Conservation (phyloP, 192 early-diverging fungal species). For the Mortierella alpina region DNA sequence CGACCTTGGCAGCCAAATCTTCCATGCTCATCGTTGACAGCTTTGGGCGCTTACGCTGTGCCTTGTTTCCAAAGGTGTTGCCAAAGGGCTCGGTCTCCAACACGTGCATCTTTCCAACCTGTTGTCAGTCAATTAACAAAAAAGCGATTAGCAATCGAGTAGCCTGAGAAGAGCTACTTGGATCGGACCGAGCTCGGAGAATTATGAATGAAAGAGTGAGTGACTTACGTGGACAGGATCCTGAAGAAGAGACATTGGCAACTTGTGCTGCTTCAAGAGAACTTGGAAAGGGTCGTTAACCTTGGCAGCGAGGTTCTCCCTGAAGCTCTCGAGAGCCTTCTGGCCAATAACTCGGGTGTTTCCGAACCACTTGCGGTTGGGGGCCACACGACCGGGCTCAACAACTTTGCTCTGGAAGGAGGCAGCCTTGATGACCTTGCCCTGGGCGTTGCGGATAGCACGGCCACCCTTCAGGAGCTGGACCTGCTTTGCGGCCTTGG, state of each 20-base stretch:
- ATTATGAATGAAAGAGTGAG: background rate
- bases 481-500: constrained; percentile 90
- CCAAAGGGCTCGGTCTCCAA: constrained; percentile 94
- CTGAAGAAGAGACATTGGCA: constrained; percentile 93
- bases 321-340: constrained; percentile 92
- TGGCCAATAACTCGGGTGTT: constrained; percentile 98
- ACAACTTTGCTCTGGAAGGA: constrained; percentile 86
- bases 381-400: constrained; percentile 84
- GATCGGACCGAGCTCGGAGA: background rate
- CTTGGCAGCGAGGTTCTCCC: constrained; percentile 87
- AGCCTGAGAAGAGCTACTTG: background rate
- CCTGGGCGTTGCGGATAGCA: constrained; percentile 84
- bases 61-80: constrained; percentile 94
- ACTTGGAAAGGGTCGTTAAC: constrained; percentile 97
- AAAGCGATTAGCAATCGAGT: background rate
- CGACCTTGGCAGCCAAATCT: constrained; percentile 79
- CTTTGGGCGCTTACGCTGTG: constrained; percentile 96
- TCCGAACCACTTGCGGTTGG: constrained; percentile 97
- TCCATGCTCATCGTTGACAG: constrained; percentile 77
- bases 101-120: constrained; percentile 81
- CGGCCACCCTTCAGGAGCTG: constrained; percentile 95
- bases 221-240: constrained; percentile 79
- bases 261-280: constrained; percentile 91
- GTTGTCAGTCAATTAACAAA: background rate
- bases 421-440: constrained; percentile 93